phyloP scores from a whole-genome alignment of 331 rosid species.

The Cydonia oblonga region DNA sequence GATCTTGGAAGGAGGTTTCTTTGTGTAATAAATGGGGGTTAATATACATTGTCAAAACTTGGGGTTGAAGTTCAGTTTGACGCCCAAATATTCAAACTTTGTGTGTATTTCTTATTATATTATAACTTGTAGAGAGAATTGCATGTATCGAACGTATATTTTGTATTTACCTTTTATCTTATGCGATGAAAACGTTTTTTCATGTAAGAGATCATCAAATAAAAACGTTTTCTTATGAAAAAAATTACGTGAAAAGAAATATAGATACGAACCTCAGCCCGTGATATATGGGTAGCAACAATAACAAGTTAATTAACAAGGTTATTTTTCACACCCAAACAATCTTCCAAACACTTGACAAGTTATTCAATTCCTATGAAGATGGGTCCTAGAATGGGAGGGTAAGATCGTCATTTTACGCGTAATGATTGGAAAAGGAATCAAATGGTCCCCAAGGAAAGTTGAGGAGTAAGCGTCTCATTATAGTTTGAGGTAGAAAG shows the following conservation, averaged over 20 bases:
- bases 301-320: neutral
- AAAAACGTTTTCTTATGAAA: too few species aligned
- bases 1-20: too few species aligned
- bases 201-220: too few species aligned
- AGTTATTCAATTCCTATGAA: neutral
- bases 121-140: neutral
- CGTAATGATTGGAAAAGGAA: neutral
- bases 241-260: neutral
- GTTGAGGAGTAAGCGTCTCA: neutral
- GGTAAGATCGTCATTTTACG: neutral
- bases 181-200: neutral
- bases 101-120: too few species aligned
- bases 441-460: conserved; percentile 1
- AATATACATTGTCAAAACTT: too few species aligned
- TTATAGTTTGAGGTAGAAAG: conserved; percentile 12
- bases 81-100: too few species aligned
- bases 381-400: neutral
- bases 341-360: neutral
- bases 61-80: too few species aligned
- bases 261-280: neutral
- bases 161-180: too few species aligned
- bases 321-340: neutral
- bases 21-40: too few species aligned
- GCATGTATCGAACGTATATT: neutral
- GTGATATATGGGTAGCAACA: neutral